Conservation (phyloP, 1,284 basidiomycete genomes). For the Rhodotorula sp. region DNA sequence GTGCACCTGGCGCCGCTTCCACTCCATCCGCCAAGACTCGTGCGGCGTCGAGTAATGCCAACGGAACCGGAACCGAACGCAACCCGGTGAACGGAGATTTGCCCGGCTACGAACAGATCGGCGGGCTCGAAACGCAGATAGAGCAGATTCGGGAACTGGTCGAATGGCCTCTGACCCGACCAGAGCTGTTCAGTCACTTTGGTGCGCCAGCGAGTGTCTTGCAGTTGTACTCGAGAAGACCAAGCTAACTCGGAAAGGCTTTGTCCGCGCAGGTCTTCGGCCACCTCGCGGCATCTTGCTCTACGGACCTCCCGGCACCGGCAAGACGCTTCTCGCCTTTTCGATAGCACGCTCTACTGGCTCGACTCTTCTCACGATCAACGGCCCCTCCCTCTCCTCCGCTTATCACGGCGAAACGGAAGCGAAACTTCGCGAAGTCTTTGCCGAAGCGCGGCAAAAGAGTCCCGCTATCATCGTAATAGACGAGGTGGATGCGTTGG, state of each 20-base stretch:
- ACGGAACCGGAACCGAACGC: constrained; percentile 1
- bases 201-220: constrained; percentile 54
- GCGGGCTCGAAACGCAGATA: constrained; percentile 85
- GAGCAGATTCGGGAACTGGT: constrained; percentile 86
- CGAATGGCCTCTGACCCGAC: constrained; percentile 85
- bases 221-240: neutral
- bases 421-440: constrained; percentile 81
- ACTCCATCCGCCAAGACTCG: constrained; percentile 21
- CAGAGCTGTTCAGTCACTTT: constrained; percentile 84
- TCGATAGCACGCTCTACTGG: constrained; percentile 72
- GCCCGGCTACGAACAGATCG: constrained; percentile 63
- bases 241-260: neutral
- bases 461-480: constrained; percentile 83
- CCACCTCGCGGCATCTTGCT: constrained; percentile 86
- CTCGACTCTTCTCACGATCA: constrained; percentile 76
- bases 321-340: constrained; percentile 87
- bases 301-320: constrained; percentile 89
- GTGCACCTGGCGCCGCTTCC: constrained; percentile 14
- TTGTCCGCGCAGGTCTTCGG: constrained; percentile 62
- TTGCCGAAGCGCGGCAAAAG: constrained; percentile 73
- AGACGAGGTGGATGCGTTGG: constrained; percentile 94
- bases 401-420: constrained; percentile 98
- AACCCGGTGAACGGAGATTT: constrained; percentile 24
- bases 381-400: constrained; percentile 90
- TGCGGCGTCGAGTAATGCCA: constrained; percentile 36